phyloP scores from a whole-genome alignment of 495 filamentous ascomycete genomes.

The Hypoxylon rickii region DNA sequence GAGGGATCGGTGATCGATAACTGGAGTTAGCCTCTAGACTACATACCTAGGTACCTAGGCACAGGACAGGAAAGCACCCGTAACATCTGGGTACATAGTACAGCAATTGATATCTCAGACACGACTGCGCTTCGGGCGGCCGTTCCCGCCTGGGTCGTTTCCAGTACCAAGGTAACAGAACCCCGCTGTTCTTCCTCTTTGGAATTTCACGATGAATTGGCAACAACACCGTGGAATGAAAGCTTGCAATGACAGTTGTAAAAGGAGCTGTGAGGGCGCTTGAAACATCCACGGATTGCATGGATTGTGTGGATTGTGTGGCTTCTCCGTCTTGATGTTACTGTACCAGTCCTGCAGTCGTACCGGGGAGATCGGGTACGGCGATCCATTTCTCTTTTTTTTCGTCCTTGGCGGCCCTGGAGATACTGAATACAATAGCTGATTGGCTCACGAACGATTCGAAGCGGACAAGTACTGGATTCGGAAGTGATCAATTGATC shows the following conservation, averaged over 20 bases:
- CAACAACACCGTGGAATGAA: background rate
- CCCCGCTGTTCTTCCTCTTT: background rate
- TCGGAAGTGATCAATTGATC: conserved; percentile 2
- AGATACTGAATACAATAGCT: background rate
- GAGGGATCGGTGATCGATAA: no score
- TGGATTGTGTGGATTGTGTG: conserved; percentile 5
- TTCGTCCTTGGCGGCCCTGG: conserved; percentile 6
- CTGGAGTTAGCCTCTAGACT: no score
- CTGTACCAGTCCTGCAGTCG: no score
- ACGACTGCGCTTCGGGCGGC: conserved; percentile 3
- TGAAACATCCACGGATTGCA: conserved; percentile 6
- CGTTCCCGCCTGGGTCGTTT: conserved; percentile 17
- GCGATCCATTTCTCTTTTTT: conserved; percentile 8
- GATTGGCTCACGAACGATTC: conserved; percentile 25
- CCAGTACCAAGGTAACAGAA: background rate
- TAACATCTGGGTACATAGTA: background rate
- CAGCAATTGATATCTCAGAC: background rate
- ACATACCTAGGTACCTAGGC: no score
- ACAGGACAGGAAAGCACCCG: no score
- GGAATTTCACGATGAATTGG: background rate
- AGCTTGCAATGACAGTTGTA: background rate
- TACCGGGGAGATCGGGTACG: no score
- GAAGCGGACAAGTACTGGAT: conserved; percentile 9
- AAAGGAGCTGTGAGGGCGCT: conserved; percentile 6
- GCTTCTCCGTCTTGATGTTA: conserved; percentile 7